phyloP scores from a whole-genome alignment of 2,329 filamentous ascomycete species.

The Sphaerulina populicola region DNA sequence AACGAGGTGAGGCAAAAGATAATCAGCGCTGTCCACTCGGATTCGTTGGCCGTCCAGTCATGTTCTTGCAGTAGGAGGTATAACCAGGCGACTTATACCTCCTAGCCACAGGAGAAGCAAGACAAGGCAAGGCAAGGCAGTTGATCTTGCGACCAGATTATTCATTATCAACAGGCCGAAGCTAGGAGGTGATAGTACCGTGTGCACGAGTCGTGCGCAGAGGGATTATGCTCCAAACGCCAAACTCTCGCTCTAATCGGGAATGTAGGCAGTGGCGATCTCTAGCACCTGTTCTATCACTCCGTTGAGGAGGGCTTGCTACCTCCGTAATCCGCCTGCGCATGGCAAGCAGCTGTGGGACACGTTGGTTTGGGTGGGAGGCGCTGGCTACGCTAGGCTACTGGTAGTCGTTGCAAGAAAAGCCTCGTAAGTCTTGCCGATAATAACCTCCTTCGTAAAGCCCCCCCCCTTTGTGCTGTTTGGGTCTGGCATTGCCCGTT shows the following conservation, averaged over 20 bases:
- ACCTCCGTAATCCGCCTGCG: neutral
- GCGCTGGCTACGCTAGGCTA: neutral
- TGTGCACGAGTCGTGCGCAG: neutral
- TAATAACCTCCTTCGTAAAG: neutral
- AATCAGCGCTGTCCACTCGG: too few relatives aligned
- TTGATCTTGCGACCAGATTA: too few relatives aligned
- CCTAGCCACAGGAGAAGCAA: too few relatives aligned
- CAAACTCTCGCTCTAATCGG: conserved; percentile 1
- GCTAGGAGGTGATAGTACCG: too few relatives aligned
- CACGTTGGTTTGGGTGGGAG: neutral
- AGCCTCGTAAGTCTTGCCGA: neutral
- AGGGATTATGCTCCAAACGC: neutral
- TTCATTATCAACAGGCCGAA: too few relatives aligned
- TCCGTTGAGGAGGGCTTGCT: neutral
- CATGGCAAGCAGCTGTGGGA: neutral
- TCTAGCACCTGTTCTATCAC: neutral
- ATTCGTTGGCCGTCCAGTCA: too few relatives aligned
- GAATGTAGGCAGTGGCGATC: neutral
- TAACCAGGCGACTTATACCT: too few relatives aligned
- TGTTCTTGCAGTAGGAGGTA: too few relatives aligned
- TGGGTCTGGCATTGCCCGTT: neutral
- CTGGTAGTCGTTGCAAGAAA: neutral
- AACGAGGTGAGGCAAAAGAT: too few relatives aligned
- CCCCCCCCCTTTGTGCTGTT: neutral
- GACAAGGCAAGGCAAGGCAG: too few relatives aligned